Conservation (phyloP, 2,329 filamentous ascomycete species). For the Calonectria naviculata region DNA sequence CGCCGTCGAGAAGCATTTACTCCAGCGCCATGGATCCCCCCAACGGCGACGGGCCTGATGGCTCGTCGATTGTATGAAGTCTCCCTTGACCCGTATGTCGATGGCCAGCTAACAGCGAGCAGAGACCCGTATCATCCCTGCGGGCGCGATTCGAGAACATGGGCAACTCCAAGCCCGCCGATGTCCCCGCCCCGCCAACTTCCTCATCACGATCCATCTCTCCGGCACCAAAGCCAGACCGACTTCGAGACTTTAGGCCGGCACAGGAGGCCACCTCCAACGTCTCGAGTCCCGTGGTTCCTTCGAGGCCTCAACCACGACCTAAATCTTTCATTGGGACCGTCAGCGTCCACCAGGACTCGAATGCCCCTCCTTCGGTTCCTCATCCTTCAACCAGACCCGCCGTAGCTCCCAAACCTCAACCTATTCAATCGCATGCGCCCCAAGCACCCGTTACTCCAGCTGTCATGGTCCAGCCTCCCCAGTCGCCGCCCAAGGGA, state of each 20-base stretch:
- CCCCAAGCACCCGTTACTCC: conserved; percentile 60
- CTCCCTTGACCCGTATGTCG: neutral
- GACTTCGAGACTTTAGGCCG: conserved; percentile 53
- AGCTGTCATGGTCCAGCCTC: conserved; percentile 75
- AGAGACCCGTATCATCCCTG: conserved; percentile 87
- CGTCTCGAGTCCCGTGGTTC: conserved; percentile 45
- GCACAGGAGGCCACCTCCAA: conserved; percentile 47
- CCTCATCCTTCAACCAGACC: conserved; percentile 40
- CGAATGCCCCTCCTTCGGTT: conserved; percentile 35
- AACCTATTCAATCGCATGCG: conserved; percentile 28
- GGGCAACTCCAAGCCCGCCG: conserved; percentile 36
- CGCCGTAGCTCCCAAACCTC: conserved; percentile 36
- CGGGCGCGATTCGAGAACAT: conserved; percentile 86
- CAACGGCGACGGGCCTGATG: conserved; percentile 72
- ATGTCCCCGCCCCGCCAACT: conserved; percentile 34
- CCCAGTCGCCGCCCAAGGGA: conserved; percentile 73
- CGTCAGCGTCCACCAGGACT: conserved; percentile 34
- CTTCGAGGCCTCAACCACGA: conserved; percentile 44
- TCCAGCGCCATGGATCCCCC: conserved; percentile 44
- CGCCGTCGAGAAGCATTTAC: conserved; percentile 40
- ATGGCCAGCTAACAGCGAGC: conserved; percentile 38
- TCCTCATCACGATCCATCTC: conserved; percentile 49
- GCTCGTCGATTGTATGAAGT: conserved; percentile 76
- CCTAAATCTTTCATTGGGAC: conserved; percentile 38
- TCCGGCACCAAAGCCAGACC: conserved; percentile 56